Conservation (phyloP, 306 rosid species). For the Hippophae rhamnoides region DNA sequence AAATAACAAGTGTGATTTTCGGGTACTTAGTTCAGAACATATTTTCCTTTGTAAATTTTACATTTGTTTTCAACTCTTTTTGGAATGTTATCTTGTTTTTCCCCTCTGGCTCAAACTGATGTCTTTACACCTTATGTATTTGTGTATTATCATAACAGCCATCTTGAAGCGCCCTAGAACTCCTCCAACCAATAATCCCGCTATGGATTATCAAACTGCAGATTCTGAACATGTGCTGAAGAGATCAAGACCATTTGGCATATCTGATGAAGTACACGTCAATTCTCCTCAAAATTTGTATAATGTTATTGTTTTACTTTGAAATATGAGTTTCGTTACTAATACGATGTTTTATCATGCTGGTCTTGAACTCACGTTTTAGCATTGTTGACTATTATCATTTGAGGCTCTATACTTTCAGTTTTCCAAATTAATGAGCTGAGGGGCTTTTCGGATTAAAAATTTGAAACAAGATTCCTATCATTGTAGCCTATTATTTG, state of each 20-base stretch:
- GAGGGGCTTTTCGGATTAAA: too few relatives aligned
- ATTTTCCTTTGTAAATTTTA: too few relatives aligned
- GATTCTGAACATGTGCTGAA: conserved; percentile 92
- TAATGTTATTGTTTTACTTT: conserved; percentile 17
- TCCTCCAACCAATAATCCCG: conserved; percentile 83
- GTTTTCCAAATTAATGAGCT: too few relatives aligned
- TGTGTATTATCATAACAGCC: conserved; percentile 44
- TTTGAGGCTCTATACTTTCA: too few relatives aligned
- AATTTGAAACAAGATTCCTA: too few relatives aligned
- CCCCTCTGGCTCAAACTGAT: conserved; percentile 7
- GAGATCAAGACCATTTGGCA: conserved; percentile 87
- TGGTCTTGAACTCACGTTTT: too few relatives aligned
- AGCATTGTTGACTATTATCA: too few relatives aligned
- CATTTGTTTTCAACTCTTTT: background rate
- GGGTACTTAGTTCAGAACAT: too few relatives aligned
- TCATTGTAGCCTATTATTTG: too few relatives aligned
- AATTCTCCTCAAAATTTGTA: conserved; percentile 10
- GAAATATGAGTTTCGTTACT: conserved; percentile 17
- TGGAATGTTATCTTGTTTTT: background rate
- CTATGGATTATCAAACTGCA: conserved; percentile 95
- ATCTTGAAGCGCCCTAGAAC: conserved; percentile 95
- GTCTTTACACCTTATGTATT: conserved; percentile 14
- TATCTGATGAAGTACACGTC: conserved; percentile 68
- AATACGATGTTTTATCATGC: background rate
- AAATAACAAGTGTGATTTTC: too few relatives aligned